Evolutionary conservation across 2,329 filamentous ascomycete genomes (phyloP).

Genomic region (Claviceps africana): DNA sequence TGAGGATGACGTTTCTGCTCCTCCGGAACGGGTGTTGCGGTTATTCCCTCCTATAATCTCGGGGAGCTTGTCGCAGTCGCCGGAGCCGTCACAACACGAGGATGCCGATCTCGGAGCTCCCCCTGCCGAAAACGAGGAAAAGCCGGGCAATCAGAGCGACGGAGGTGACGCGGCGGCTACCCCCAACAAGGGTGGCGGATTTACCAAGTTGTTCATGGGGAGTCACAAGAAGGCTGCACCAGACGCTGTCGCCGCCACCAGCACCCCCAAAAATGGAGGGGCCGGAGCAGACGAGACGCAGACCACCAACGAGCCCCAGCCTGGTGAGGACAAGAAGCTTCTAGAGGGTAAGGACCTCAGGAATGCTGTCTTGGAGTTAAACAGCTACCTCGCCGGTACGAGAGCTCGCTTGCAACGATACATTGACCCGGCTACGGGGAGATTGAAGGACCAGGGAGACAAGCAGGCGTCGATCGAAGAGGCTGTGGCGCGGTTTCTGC

Average conservation of each 20-base stretch:
- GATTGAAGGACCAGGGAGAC: conserved; percentile 37
- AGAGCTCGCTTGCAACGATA: conserved; percentile 50
- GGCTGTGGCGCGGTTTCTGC: conserved; percentile 41
- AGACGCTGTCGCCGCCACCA: conserved; percentile 49
- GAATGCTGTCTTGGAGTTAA: conserved; percentile 67
- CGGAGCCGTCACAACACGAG: conserved; percentile 23
- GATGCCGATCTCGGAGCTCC: conserved; percentile 26
- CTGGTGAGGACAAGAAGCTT: conserved; percentile 27
- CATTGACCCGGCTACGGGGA: conserved; percentile 48
- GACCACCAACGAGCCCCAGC: conserved; percentile 30
- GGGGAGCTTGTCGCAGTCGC: conserved; percentile 56
- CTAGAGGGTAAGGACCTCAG: conserved; percentile 71
- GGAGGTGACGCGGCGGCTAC: conserved; percentile 17
- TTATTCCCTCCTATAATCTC: conserved; percentile 76
- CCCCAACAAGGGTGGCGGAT: conserved; percentile 29
- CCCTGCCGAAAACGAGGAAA: conserved; percentile 16
- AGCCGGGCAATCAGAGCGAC: conserved; percentile 14
- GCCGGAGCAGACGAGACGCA: conserved; percentile 42
- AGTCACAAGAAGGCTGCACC: conserved; percentile 30
- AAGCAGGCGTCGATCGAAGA: conserved; percentile 32
- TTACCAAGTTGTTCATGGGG: conserved; percentile 40
- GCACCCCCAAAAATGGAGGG: conserved; percentile 40
- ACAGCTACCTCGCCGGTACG: conserved; percentile 78
- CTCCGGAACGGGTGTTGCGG: conserved; percentile 74
- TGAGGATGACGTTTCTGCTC: conserved; percentile 70